Evolutionary conservation across 495 filamentous ascomycete species (phyloP).

Genomic region (Aspergillus bridgeri): DNA sequence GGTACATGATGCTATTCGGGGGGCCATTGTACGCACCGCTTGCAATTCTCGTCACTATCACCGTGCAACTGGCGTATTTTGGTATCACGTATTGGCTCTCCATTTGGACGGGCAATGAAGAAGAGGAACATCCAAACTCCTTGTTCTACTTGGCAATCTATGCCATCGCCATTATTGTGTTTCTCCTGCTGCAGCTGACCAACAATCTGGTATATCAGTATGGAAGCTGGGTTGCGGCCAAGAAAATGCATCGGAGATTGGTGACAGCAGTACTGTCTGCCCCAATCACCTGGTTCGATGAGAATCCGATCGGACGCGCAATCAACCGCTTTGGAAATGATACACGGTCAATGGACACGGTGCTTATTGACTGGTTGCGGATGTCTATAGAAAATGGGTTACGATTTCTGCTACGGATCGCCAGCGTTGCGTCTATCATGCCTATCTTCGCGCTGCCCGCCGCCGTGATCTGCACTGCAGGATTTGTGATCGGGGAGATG

Average conservation of each 20-base stretch:
- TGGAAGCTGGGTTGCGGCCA: constrained; percentile 44
- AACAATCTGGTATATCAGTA: constrained; percentile 26
- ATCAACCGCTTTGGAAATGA: constrained; percentile 78
- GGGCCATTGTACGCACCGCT: constrained; percentile 17
- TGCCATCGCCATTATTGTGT: constrained; percentile 16
- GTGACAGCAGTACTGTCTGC: constrained; percentile 71
- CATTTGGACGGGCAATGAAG: constrained; percentile 24
- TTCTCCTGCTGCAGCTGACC: constrained; percentile 20
- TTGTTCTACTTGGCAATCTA: constrained; percentile 25
- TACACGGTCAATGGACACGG: constrained; percentile 63
- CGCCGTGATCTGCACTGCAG: constrained; percentile 35
- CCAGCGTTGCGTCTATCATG: constrained; percentile 46
- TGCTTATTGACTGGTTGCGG: constrained; percentile 37
- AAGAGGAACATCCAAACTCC: constrained; percentile 13
- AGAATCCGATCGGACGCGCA: constrained; percentile 80
- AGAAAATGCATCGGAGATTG: constrained; percentile 58
- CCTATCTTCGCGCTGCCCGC: constrained; percentile 48
- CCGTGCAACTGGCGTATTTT: constrained; percentile 25
- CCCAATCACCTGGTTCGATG: constrained; percentile 86
- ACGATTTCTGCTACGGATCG: constrained; percentile 39
- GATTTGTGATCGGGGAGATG: constrained; percentile 45
- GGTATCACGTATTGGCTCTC: constrained; percentile 27
- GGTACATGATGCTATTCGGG: constrained; percentile 24
- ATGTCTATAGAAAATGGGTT: constrained; percentile 35
- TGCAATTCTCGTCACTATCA: constrained; percentile 17